Evolutionary conservation across 768 basidiomycete genomes (phyloP), one percentile per base, ranked within the genome.

Genomic region (Mycena venus): DNA sequence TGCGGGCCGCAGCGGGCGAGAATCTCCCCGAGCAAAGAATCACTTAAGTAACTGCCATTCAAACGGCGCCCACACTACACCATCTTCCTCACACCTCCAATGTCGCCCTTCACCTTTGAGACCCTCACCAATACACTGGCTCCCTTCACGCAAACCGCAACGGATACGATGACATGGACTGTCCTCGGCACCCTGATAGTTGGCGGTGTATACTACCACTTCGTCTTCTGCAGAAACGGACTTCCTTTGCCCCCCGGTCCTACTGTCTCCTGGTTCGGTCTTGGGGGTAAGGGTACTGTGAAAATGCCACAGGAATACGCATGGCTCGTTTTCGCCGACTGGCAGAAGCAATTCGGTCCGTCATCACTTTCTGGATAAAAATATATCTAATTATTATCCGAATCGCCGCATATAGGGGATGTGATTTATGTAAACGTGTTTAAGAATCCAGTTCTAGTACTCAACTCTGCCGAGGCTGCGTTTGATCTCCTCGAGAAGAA

Each of bases 401-500:
- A n/a, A n/a, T n/a, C n/a, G n/a, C n/a, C n/a, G 55, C 40, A 29
- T 40, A 29, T 61, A 90, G 91, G 91, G 8, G 88, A 90, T 64
- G 78, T 92, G 47, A 87, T 91, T 2, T 89, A 89, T 75, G 82
- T 91, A 23, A 86, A 84, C 60, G 85, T 88, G 14, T 80, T 91
- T 14, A 90, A 90, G 32, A 86, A 85, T 71, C 85, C 86, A 56
- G 75, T 88, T 15, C 79, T 90, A 29, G 83, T 90, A 40, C 80
- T 90, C 61, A 91, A 90, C 75, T 83, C 87, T 4, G 79, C 85
- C 23, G 78, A 86, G 61, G 82, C 85, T 3, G 87, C 87, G 6
- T 82, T 83, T 56, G 90, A 91, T 38, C 84, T 92, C 2, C 88
- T 92, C 42, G 91, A 91, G 64, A 91, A 88, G 73, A 85, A 90